Evolutionary conservation across 1,139 yeast species (phyloP).

Genomic region (Blastobotrys persicus): DNA sequence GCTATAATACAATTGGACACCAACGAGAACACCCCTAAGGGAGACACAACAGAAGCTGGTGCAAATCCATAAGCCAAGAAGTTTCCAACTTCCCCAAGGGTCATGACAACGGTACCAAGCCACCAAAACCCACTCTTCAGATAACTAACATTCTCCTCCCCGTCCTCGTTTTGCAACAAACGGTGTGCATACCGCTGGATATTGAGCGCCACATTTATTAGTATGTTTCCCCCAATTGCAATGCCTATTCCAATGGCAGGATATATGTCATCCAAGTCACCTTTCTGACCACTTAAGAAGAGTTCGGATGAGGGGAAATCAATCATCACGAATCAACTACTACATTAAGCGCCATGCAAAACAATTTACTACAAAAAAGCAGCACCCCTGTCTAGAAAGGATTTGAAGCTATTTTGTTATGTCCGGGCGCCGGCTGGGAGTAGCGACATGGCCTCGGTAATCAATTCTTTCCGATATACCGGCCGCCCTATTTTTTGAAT

Average conservation of each 20-base stretch:
- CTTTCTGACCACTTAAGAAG: not conserved
- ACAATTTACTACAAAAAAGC: too few species aligned
- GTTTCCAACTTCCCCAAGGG: conserved; percentile 45
- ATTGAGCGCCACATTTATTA: conserved; percentile 40
- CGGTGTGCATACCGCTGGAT: conserved; percentile 42
- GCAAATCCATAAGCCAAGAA: conserved; percentile 48
- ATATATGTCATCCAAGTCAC: not conserved
- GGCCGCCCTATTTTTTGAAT: too few species aligned
- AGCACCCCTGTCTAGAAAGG: too few species aligned
- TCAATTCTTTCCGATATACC: too few species aligned
- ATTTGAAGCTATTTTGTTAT: too few species aligned
- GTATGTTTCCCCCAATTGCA: conserved; percentile 39
- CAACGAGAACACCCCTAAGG: conserved; percentile 47
- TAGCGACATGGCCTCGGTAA: too few species aligned
- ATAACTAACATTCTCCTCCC: conserved; percentile 20
- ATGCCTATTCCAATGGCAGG: conserved; percentile 33
- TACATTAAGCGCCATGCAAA: not conserved
- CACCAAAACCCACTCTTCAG: conserved; percentile 40
- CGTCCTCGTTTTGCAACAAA: conserved; percentile 3
- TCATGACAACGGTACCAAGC: conserved; percentile 42
- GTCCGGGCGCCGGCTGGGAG: too few species aligned
- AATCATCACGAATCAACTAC: not conserved
- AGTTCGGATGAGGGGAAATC: not conserved
- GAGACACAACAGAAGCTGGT: conserved; percentile 47
- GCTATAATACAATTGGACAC: conserved; percentile 47